Evolutionary conservation across 345 rosid genomes (phyloP).

Genomic region (Mercurialis annua): DNA sequence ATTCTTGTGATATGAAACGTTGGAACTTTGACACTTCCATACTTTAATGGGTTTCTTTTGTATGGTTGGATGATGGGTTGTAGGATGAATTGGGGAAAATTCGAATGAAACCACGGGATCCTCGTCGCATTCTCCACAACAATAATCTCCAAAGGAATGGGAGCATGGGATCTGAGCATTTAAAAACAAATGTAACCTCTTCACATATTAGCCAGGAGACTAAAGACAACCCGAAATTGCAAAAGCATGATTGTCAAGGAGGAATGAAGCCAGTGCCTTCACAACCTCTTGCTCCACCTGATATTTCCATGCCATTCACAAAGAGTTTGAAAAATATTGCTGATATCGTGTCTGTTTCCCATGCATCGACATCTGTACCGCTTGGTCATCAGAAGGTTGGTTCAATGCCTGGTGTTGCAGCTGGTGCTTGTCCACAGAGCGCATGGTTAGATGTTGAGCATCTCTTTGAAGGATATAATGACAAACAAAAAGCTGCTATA

Average conservation of each 20-base stretch:
- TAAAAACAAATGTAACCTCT: slow-evolving; percentile 38
- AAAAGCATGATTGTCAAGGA: slow-evolving; percentile 36
- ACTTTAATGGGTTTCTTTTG: background rate
- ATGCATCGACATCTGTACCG: slow-evolving; percentile 37
- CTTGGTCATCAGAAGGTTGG: slow-evolving; percentile 33
- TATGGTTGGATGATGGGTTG: slow-evolving; percentile 3
- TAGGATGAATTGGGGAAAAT: slow-evolving; percentile 73
- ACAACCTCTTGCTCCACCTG: slow-evolving; percentile 42
- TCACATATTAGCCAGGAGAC: slow-evolving; percentile 25
- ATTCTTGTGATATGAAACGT: background rate
- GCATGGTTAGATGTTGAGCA: slow-evolving; percentile 91
- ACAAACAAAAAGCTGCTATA: slow-evolving; percentile 79
- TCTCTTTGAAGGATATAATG: slow-evolving; percentile 87
- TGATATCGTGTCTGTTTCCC: slow-evolving; percentile 55
- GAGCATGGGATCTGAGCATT: slow-evolving; percentile 46
- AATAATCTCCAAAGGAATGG: slow-evolving; percentile 51
- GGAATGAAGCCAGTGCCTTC: slow-evolving; percentile 36
- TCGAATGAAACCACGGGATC: slow-evolving; percentile 97
- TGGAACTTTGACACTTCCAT: background rate
- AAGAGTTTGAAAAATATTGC: slow-evolving; percentile 64
- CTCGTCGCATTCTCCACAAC: slow-evolving; percentile 82
- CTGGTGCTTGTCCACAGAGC: slow-evolving; percentile 46
- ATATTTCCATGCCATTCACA: slow-evolving; percentile 61
- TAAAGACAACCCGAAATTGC: slow-evolving; percentile 34
- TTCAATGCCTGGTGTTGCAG: slow-evolving; percentile 37